A percentile compares a stretch with the other conserved stretches of the same genome.
Conservation (phyloP, 2,329 filamentous ascomycete genomes). For the Curvularia lunata region DNA sequence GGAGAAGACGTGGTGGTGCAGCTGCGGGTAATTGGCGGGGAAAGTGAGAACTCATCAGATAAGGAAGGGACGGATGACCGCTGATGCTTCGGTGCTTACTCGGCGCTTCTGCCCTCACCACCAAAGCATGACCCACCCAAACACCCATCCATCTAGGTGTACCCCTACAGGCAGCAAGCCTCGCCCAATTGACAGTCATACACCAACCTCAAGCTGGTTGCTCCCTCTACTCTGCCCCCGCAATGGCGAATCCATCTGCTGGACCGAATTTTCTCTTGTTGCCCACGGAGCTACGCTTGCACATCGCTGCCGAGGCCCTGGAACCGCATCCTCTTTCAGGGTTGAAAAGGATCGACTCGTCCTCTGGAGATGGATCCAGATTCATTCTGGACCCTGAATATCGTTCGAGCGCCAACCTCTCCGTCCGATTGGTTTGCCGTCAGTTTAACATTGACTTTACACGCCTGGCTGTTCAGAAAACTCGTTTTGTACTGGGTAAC, state of each 20-base stretch:
- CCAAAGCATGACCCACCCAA: not conserved
- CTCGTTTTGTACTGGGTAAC: slow-evolving; percentile 43
- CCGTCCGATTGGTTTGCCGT: slow-evolving; percentile 48
- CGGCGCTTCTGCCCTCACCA: not conserved
- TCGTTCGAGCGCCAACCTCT: slow-evolving; percentile 31
- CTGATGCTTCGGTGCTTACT: not conserved
- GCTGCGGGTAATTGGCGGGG: slow-evolving; percentile 22
- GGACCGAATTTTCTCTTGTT: slow-evolving; percentile 33
- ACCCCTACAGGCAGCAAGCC: not conserved
- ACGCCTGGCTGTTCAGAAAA: slow-evolving; percentile 44
- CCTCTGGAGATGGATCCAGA: not conserved
- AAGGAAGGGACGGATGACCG: not conserved
- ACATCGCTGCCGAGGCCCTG: slow-evolving; percentile 38
- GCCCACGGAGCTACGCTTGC: slow-evolving; percentile 47
- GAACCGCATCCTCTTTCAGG: slow-evolving; percentile 17
- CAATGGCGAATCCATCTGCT: not conserved
- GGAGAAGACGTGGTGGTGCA: slow-evolving; percentile 13
- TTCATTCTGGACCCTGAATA: not conserved
- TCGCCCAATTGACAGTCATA: not conserved
- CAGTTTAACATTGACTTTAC: slow-evolving; percentile 48
- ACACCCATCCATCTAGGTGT: not conserved
- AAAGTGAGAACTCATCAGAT: slow-evolving; percentile 32
- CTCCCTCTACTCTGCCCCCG: not conserved
- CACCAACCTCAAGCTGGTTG: not conserved
- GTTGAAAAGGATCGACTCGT: not conserved